Conservation (phyloP, 805 yeast genomes). For the Yamadazyma olivae region DNA sequence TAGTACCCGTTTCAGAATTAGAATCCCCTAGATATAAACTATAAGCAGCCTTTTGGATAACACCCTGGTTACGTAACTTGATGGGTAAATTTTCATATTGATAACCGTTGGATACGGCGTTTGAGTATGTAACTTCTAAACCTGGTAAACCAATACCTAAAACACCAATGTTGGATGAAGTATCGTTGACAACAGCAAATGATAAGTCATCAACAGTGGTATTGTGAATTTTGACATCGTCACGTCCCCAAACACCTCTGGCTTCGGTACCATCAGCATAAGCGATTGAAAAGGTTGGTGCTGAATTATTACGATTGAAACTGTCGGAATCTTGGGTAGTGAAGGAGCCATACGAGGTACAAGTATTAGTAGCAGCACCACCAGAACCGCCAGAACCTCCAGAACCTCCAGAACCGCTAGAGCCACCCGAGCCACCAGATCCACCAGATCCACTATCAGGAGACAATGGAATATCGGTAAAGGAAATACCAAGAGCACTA, state of each 20-base stretch:
- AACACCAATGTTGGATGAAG: constrained; percentile 68
- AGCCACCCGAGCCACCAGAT: neutral
- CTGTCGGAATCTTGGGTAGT: constrained; percentile 36
- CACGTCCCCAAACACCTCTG: constrained; percentile 59
- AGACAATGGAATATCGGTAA: neutral
- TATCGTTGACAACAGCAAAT: constrained; percentile 69
- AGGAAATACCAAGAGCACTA: constrained; percentile 7
- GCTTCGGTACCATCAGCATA: constrained; percentile 52
- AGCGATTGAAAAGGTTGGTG: constrained; percentile 36
- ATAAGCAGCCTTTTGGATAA: constrained; percentile 30
- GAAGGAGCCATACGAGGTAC: constrained; percentile 49
- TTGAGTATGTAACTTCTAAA: constrained; percentile 55
- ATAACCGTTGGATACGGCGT: constrained; percentile 14
- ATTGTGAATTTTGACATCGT: constrained; percentile 52
- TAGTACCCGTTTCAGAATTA: constrained; percentile 24
- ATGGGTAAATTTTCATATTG: constrained; percentile 38
- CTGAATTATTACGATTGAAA: constrained; percentile 39
- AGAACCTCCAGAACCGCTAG: constrained; percentile 4
- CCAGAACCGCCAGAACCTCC: constrained; percentile 6
- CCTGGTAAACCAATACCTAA: constrained; percentile 70
- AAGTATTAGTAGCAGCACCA: constrained; percentile 23
- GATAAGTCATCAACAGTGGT: constrained; percentile 49
- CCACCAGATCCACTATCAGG: constrained; percentile 1
- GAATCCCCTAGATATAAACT: constrained; percentile 33
- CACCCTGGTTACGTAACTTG: constrained; percentile 29